A percentile compares a stretch with the other conserved stretches of the same genome.
These are phyloP conservation scores for Lepidium sativum DNA, from an alignment of 345 rosid species.

Conservation along the genomic window DNA sequence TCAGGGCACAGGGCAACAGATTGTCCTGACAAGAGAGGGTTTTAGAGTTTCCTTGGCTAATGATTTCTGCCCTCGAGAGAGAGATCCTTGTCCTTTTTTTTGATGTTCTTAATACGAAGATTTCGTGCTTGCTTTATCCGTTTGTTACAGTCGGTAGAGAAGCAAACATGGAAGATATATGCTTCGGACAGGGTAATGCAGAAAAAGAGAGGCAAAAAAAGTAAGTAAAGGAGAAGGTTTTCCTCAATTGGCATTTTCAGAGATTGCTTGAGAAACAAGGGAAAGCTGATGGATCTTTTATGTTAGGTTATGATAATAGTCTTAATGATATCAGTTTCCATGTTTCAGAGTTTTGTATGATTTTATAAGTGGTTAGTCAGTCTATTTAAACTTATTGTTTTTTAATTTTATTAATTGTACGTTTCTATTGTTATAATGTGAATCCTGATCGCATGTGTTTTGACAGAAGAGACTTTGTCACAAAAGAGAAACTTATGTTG, in stretches of 20 bases:
- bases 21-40: constrained; percentile 53
- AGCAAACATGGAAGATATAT: constrained; percentile 7
- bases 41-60: constrained; percentile 10
- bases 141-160: constrained; percentile 5
- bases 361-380: constrained; percentile 12
- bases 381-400: background rate
- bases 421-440: constrained; percentile 13
- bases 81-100: constrained; percentile 19
- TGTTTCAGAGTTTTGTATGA: constrained; percentile 22
- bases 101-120: constrained; percentile 11
- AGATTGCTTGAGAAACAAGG: constrained; percentile 18
- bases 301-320: constrained; percentile 6
- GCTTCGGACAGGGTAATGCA: constrained; percentile 17
- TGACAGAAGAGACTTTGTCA: background rate
- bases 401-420: background rate
- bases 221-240: constrained; percentile 8
- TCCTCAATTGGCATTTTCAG: constrained; percentile 22
- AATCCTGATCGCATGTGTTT: constrained; percentile 9
- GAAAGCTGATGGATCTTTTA: constrained; percentile 8
- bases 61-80: constrained; percentile 9
- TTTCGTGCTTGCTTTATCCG: constrained; percentile 8
- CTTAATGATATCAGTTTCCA: constrained; percentile 13
- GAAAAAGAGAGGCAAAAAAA: constrained; percentile 1
- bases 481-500: no score
- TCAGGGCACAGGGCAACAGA: constrained; percentile 86